These are phyloP conservation scores for Zoysia matrella DNA, from an alignment of 202 grass and related monocot species.

Conservation along the genomic window DNA sequence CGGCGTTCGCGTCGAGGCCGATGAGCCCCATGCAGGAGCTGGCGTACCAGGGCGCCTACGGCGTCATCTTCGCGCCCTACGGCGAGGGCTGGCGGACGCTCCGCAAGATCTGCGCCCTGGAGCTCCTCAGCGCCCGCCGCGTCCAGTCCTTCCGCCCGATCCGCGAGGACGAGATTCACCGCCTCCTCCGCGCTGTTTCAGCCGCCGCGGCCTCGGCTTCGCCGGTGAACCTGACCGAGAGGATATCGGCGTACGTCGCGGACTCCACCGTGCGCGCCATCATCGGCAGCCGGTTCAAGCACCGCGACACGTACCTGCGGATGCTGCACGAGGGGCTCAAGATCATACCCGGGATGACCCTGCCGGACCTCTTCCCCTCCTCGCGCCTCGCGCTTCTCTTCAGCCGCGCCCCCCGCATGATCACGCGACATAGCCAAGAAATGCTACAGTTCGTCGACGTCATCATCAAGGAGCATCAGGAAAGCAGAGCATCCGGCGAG, in stretches of 20 bases:
- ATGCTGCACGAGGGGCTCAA: conserved; percentile 7
- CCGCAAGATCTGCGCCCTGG: conserved; percentile 36
- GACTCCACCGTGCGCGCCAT: conserved; percentile 55
- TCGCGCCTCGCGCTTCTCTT: conserved; percentile 38
- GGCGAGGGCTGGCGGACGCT: conserved; percentile 47
- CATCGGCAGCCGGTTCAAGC: background rate
- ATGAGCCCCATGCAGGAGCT: conserved; percentile 4
- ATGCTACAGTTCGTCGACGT: conserved; percentile 46
- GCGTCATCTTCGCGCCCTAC: conserved; percentile 61
- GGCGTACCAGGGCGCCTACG: conserved; percentile 39
- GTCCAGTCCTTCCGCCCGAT: too few species aligned
- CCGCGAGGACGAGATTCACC: conserved; percentile 50
- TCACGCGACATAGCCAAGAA: conserved; percentile 6
- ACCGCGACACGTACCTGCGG: conserved; percentile 39
- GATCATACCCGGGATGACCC: conserved; percentile 48
- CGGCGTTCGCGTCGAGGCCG: background rate
- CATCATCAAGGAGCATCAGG: conserved; percentile 50
- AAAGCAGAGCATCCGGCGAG: too few species aligned
- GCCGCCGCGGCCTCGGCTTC: background rate
- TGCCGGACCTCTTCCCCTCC: conserved; percentile 65
- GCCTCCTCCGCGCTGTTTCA: conserved; percentile 41
- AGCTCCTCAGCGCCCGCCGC: too few species aligned
- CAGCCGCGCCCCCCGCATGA: conserved; percentile 31
- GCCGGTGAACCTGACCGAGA: conserved; percentile 43
- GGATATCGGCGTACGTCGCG: conserved; percentile 38